Evolutionary conservation across 2,329 filamentous ascomycete species (phyloP).

Genomic region (Ophiostoma sp.): DNA sequence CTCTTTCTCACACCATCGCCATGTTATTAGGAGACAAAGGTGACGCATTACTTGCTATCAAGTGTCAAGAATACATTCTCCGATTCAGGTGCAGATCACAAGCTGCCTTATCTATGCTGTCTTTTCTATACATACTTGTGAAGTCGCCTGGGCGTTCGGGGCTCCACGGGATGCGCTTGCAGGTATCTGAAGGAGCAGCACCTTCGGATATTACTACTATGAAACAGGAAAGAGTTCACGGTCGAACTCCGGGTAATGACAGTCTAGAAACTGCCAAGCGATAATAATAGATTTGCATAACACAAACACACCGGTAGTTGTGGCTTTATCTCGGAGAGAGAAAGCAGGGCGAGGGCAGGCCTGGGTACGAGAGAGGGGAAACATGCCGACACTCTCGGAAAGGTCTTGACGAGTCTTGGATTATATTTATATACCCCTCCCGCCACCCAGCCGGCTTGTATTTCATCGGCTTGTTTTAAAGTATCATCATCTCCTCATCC

Average conservation of each 20-base stretch:
- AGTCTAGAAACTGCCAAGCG: neutral
- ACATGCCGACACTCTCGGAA: slow-evolving; percentile 1
- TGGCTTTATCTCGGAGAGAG: neutral
- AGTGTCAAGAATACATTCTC: neutral
- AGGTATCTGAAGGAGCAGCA: neutral
- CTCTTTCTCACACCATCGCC: neutral
- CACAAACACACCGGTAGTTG: neutral
- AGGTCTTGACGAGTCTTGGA: neutral
- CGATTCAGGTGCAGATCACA: neutral
- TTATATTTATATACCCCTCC: slow-evolving; percentile 10
- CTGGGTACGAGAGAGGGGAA: slow-evolving; percentile 9
- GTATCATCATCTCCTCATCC: neutral
- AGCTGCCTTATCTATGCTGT: neutral
- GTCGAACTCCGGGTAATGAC: neutral
- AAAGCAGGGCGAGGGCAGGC: neutral
- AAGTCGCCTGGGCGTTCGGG: neutral
- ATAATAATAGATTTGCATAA: neutral
- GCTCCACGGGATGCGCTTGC: neutral
- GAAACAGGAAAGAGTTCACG: slow-evolving; percentile 15
- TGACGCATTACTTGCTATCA: neutral
- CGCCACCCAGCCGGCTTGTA: neutral
- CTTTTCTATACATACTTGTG: neutral
- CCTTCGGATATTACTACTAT: neutral
- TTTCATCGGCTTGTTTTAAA: neutral
- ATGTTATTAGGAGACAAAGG: neutral